Percentiles rank a stretch among this genome's conserved stretches.
Conservation (phyloP, 2,329 filamentous ascomycete species). For the Aspergillus aculeatus region DNA sequence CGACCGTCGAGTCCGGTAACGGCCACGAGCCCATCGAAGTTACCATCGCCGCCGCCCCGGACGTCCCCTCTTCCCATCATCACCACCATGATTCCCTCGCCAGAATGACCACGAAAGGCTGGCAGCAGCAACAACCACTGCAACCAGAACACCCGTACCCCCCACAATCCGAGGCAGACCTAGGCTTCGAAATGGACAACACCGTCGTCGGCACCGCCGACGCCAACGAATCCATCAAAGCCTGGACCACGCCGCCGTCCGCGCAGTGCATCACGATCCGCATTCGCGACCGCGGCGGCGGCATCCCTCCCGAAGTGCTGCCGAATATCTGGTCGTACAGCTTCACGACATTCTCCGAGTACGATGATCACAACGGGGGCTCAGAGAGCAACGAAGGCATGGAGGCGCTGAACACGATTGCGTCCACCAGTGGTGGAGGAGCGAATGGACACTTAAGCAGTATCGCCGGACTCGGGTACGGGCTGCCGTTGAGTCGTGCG, state of each 20-base stretch:
- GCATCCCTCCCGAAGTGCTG: conserved; percentile 79
- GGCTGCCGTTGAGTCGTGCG: conserved; percentile 81
- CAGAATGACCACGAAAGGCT: conserved; percentile 6
- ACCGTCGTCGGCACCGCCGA: conserved; percentile 27
- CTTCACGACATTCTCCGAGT: conserved; percentile 88
- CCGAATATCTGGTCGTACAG: conserved; percentile 95
- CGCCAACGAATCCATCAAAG: conserved; percentile 33
- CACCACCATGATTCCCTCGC: conserved; percentile 12
- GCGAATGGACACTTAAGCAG: conserved; percentile 65
- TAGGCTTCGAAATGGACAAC: conserved; percentile 31
- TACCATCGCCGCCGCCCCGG: conserved; percentile 75
- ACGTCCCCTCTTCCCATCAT: conserved; percentile 35
- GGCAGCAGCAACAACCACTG: conserved; percentile 24
- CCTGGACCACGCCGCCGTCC: conserved; percentile 37
- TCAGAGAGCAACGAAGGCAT: conserved; percentile 52
- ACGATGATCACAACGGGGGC: conserved; percentile 45
- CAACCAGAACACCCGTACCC: conserved; percentile 9
- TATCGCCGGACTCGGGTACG: conserved; percentile 91
- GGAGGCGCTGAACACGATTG: conserved; percentile 74
- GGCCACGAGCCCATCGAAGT: conserved; percentile 82
- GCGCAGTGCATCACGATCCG: conserved; percentile 87
- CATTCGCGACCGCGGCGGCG: conserved; percentile 92
- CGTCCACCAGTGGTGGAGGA: conserved; percentile 44
- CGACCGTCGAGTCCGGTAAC: conserved; percentile 80
- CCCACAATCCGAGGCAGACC: conserved; percentile 26